phyloP scores from a whole-genome alignment of 192 early-diverging fungal genomes.

The Backusella circina region DNA sequence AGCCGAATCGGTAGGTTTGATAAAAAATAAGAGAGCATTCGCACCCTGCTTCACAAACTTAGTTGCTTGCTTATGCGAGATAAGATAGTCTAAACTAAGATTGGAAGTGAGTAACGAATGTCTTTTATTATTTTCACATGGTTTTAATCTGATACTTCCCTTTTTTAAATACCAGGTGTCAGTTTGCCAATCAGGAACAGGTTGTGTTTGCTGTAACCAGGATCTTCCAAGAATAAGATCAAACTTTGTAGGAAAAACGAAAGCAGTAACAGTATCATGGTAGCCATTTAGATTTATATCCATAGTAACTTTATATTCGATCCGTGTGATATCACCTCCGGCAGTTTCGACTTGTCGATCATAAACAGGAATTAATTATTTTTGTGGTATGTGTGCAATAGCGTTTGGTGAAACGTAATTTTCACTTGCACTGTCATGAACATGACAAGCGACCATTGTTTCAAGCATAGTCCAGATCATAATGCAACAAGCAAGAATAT shows the following conservation, averaged over 20 bases:
- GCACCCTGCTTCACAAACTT: neutral
- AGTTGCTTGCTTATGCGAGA: neutral
- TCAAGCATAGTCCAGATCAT: no score
- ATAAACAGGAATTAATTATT: neutral
- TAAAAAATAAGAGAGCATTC: neutral
- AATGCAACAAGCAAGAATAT: no score
- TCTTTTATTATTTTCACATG: neutral
- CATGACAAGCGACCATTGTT: no score
- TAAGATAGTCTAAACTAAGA: neutral
- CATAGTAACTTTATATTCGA: neutral
- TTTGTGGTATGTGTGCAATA: neutral
- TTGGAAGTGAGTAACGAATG: neutral
- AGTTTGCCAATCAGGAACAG: neutral
- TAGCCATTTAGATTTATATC: neutral
- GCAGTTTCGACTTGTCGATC: neutral
- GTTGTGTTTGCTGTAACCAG: neutral
- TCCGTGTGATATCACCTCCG: neutral
- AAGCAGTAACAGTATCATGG: neutral
- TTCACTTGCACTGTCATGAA: constrained; percentile 5
- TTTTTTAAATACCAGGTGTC: neutral
- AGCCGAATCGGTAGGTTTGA: neutral
- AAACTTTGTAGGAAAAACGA: neutral
- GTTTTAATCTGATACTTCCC: neutral
- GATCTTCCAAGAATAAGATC: constrained; percentile 1
- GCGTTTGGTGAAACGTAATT: constrained; percentile 4